A percentile compares a stretch with the other conserved stretches of the same genome.
phyloP scores from a whole-genome alignment of 1,139 yeast genomes.

The Debaryomyces udenii region DNA sequence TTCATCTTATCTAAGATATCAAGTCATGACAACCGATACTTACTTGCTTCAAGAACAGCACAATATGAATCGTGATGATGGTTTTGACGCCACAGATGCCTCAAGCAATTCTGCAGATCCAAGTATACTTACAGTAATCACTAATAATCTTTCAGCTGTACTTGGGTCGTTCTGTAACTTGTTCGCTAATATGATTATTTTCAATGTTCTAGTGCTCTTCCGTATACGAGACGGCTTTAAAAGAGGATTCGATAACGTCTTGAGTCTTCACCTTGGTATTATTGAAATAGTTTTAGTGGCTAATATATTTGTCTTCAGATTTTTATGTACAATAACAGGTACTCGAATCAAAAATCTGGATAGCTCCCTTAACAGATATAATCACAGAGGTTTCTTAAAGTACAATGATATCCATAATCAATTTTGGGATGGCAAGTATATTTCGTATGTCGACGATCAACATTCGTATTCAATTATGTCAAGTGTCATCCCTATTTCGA shows the following conservation, averaged over 20 bases:
- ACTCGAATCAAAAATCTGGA: constrained; percentile 5
- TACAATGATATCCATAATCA: constrained; percentile 14
- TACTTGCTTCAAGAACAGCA: background rate
- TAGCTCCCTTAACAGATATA: background rate
- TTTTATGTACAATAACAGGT: constrained; percentile 13
- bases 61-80: no score
- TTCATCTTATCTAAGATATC: background rate
- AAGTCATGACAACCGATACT: background rate
- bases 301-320: constrained; percentile 10
- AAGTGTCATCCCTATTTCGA: constrained; percentile 8
- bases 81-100: no score
- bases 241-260: constrained; percentile 3
- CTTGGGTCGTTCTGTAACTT: constrained; percentile 9
- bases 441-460: constrained; percentile 1
- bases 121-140: constrained; percentile 2
- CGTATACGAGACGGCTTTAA: constrained; percentile 11
- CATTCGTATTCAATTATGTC: constrained; percentile 7
- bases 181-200: constrained; percentile 10
- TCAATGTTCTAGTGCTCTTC: constrained; percentile 13
- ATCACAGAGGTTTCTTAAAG: constrained; percentile 12
- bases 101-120: background rate
- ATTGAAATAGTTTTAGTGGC: constrained; percentile 13
- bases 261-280: constrained; percentile 7
- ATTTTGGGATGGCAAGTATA: constrained; percentile 14
- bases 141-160: constrained; percentile 6